A percentile compares a stretch with the other conserved stretches of the same genome.
These are phyloP conservation scores for Vachellia pachyceras DNA, from an alignment of 306 rosid species.

Conservation along the genomic window DNA sequence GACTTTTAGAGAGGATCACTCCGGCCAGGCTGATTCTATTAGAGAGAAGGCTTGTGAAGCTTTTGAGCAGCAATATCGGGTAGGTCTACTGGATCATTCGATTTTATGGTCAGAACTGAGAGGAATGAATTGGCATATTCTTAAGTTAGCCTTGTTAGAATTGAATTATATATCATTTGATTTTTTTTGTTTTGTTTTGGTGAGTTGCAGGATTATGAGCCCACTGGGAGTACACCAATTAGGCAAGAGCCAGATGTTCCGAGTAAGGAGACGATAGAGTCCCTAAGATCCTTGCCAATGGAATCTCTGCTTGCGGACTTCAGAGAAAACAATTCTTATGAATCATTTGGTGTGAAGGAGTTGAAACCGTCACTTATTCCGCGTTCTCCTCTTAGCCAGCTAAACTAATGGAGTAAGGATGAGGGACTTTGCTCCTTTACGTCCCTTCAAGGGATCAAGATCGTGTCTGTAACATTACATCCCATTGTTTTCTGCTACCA, in stretches of 20 bases:
- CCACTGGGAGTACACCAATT: slow-evolving; percentile 73
- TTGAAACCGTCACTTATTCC: slow-evolving; percentile 88
- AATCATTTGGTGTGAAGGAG: slow-evolving; percentile 68
- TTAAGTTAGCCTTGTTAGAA: not conserved
- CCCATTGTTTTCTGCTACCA: slow-evolving; percentile 27
- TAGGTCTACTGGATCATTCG: slow-evolving; percentile 30
- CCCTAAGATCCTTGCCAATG: slow-evolving; percentile 86
- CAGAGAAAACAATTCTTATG: slow-evolving; percentile 75
- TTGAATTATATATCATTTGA: not conserved
- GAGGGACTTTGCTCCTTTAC: not conserved
- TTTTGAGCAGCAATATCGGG: slow-evolving; percentile 58
- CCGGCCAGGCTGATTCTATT: slow-evolving; percentile 54
- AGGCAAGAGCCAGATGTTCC: slow-evolving; percentile 75
- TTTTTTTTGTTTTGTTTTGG: not conserved
- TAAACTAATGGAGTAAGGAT: slow-evolving; percentile 48
- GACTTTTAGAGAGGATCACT: slow-evolving; percentile 59
- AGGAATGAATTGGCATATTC: not conserved
- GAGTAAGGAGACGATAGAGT: slow-evolving; percentile 75
- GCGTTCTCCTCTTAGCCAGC: slow-evolving; percentile 81
- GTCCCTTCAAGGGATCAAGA: slow-evolving; percentile 9
- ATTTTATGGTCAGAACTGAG: not conserved
- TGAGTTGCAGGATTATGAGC: slow-evolving; percentile 81
- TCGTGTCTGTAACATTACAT: slow-evolving; percentile 53
- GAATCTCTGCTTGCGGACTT: slow-evolving; percentile 85
- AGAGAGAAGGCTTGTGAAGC: slow-evolving; percentile 61